Evolutionary conservation across 148 eudicot genomes (phyloP), one percentile per base, ranked within the genome.

Genomic region (Camellia sinensis): DNA sequence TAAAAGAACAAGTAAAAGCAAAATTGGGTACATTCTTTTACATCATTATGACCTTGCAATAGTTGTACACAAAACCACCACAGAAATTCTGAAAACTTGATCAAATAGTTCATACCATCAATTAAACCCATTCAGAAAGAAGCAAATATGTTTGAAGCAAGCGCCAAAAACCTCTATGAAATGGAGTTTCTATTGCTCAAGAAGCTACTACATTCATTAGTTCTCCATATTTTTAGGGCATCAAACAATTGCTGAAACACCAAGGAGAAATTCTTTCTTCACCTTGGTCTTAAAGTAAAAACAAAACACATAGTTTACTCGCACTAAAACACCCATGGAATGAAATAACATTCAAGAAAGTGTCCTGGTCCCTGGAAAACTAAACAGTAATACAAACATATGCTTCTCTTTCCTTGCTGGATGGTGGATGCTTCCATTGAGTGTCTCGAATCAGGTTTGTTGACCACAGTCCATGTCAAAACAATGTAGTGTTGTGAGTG

Each of bases 341-440:
- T 45, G 53, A 69, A 45, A 17, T n/a, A 12, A 17, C 73, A 70
- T 44, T n/a, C 54, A 46, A 19, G 1, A n/a, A 19, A 1, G 59
- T 7, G 2, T 46, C 37, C 29, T 10, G 12, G 10, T 46, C 19
- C 37, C 29, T 10, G 12, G 10, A 71, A 46, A 19, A 71, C 18
- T 48, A 29, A 29, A 29, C 37, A 29, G 37, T 71, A 71, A 10
- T 3, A 9, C 11, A 18, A 8, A 68, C 52, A 69, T n/a, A 45
- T 45, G 52, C 53, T 7, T 69, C 53, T 54, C 59, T 17, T 44
- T 3, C 73, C 9, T 13, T 3, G 15, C 18, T 7, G 53, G 73
- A 45, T n/a, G 29, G 73, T 69, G 73, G 54, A 69, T 69, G 73
- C 54, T 69, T 67, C 48, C 6, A 43, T 15, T 45, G 73, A 9